A percentile compares a stretch with the other conserved stretches of the same genome.
Evolutionary conservation across 306 rosid genomes (phyloP).

Genomic region (Cicer pinnatifidum): DNA sequence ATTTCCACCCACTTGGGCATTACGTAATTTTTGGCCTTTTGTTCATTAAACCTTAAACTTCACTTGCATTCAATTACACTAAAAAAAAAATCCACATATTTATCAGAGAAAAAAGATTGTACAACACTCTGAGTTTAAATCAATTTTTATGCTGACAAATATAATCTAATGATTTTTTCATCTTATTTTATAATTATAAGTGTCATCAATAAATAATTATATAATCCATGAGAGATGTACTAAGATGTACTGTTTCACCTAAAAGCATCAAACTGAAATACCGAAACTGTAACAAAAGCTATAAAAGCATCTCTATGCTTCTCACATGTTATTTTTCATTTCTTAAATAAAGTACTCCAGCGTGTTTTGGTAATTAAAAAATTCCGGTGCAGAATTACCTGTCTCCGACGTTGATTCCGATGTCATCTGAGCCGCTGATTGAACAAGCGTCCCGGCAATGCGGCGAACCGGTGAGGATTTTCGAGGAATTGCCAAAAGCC

Average conservation of each 20-base stretch:
- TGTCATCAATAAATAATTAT: too few relatives aligned
- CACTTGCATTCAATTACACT: not conserved
- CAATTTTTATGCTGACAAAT: too few relatives aligned
- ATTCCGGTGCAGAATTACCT: not conserved
- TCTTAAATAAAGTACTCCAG: constrained; percentile 15
- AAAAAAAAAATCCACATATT: not conserved
- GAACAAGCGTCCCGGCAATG: constrained; percentile 47
- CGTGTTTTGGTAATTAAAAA: not conserved
- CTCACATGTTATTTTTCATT: not conserved
- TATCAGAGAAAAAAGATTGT: not conserved
- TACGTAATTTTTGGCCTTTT: constrained; percentile 1
- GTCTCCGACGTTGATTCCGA: constrained; percentile 34
- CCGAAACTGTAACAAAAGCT: constrained; percentile 40
- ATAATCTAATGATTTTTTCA: too few relatives aligned
- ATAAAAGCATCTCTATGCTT: constrained; percentile 45
- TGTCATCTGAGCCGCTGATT: constrained; percentile 73
- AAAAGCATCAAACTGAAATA: not conserved
- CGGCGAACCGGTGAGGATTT: constrained; percentile 56
- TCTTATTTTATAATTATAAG: too few relatives aligned
- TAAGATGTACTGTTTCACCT: too few relatives aligned
- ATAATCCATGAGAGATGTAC: too few relatives aligned
- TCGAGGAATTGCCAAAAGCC: constrained; percentile 75
- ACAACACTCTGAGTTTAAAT: too few relatives aligned
- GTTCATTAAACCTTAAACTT: constrained; percentile 31
- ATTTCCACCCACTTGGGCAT: not conserved